These are phyloP conservation scores for Limnanthes douglasii DNA, from an alignment of 345 rosid genomes.

Conservation along the genomic window DNA sequence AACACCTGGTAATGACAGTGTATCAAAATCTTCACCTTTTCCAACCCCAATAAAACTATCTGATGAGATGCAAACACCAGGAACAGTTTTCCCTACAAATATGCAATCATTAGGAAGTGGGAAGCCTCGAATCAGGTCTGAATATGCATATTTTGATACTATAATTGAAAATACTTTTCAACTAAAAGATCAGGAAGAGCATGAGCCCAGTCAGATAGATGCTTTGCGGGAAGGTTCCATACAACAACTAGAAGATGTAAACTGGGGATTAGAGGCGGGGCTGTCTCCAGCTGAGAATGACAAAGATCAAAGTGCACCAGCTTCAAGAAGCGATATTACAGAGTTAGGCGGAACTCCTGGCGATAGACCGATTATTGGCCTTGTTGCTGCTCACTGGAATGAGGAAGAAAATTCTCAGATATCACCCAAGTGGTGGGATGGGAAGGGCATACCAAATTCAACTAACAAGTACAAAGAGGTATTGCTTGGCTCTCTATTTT, in stretches of 20 bases:
- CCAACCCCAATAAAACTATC: slow-evolving; percentile 64
- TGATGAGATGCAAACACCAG: slow-evolving; percentile 98
- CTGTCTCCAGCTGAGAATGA: slow-evolving; percentile 23
- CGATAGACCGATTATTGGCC: slow-evolving; percentile 85
- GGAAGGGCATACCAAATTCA: slow-evolving; percentile 94
- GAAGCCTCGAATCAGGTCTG: slow-evolving; percentile 55
- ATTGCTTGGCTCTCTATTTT: slow-evolving; percentile 1
- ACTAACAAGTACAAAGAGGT: slow-evolving; percentile 97
- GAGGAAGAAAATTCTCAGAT: slow-evolving; percentile 34
- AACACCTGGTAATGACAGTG: slow-evolving; percentile 10
- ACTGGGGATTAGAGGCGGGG: slow-evolving; percentile 28
- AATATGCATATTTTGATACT: slow-evolving; percentile 47
- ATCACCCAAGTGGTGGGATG: slow-evolving; percentile 87
- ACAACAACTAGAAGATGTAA: slow-evolving; percentile 22
- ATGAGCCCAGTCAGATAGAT: slow-evolving; percentile 10
- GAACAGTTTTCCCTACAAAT: slow-evolving; percentile 63
- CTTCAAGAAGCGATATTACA: too few species aligned
- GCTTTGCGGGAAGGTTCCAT: slow-evolving; percentile 14
- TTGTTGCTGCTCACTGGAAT: slow-evolving; percentile 88
- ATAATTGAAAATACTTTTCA: slow-evolving; percentile 30
- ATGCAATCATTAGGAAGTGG: slow-evolving; percentile 25
- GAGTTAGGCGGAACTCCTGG: slow-evolving; percentile 37
- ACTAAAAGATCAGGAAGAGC: slow-evolving; percentile 20
- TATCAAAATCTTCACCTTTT: slow-evolving; percentile 31
- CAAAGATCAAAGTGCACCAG: slow-evolving; percentile 11